Evolutionary conservation across 805 yeast genomes (phyloP).

Genomic region (Candida ipomoeae): DNA sequence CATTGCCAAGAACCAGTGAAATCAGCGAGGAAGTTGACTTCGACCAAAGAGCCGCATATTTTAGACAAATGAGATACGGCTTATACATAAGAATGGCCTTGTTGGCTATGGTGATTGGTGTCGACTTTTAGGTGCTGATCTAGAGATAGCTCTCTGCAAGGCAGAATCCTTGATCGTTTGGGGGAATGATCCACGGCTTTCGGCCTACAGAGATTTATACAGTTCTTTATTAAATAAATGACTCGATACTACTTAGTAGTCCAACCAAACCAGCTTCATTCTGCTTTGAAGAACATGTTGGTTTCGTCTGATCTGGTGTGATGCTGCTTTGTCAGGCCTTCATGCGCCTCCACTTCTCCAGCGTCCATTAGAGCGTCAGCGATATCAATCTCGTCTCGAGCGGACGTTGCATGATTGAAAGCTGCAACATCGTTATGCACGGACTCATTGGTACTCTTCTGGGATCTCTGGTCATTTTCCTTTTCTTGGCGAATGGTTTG

Average conservation of each 20-base stretch:
- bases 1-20: slow-evolving; percentile 95
- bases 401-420: not conserved
- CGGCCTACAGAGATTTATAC: not conserved
- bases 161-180: slow-evolving; percentile 11
- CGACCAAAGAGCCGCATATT: slow-evolving; percentile 98
- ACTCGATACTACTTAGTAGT: not conserved
- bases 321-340: not conserved
- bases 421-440: not conserved
- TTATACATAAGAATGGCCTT: slow-evolving; percentile 98
- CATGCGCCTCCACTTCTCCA: not conserved
- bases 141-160: not conserved
- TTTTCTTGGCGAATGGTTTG: not conserved
- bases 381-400: slow-evolving; percentile 3
- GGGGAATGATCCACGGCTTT: slow-evolving; percentile 14
- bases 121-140: slow-evolving; percentile 53
- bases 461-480: not conserved
- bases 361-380: slow-evolving; percentile 3
- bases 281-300: slow-evolving; percentile 16
- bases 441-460: not conserved
- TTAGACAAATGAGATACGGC: slow-evolving; percentile 99
- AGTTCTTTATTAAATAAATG: not conserved
- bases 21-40: slow-evolving; percentile 98
- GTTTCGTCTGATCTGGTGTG: slow-evolving; percentile 12
- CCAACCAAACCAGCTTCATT: not conserved
- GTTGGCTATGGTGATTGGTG: slow-evolving; percentile 96